Conservation (phyloP, 768 basidiomycete genomes). For the Termitomyces sp. region DNA sequence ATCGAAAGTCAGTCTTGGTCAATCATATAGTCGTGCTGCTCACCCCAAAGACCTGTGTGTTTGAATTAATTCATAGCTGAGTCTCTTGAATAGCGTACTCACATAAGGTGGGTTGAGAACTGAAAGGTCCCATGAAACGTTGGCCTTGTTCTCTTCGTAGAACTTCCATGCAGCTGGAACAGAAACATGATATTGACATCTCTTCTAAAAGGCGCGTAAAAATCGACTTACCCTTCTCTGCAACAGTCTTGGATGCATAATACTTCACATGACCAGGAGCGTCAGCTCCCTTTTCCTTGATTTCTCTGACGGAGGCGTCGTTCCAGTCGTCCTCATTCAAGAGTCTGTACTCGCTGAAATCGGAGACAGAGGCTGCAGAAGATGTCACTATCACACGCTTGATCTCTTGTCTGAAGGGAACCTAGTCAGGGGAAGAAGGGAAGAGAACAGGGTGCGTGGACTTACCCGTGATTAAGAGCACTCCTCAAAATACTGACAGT, state of each 20-base stretch:
- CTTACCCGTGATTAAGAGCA: slow-evolving; percentile 49
- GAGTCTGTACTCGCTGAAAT: slow-evolving; percentile 18
- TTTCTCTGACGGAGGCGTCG: slow-evolving; percentile 39
- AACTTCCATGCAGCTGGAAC: slow-evolving; percentile 38
- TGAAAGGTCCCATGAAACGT: slow-evolving; percentile 47
- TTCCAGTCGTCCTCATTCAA: slow-evolving; percentile 62
- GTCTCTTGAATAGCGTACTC: neutral
- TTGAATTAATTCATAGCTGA: neutral
- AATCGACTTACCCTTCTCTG: slow-evolving; percentile 42
- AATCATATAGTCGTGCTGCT: neutral
- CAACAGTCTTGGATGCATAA: slow-evolving; percentile 52
- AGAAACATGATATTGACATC: neutral
- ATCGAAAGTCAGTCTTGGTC: neutral
- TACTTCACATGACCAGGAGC: slow-evolving; percentile 22
- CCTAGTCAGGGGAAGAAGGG: neutral
- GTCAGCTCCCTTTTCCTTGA: slow-evolving; percentile 45
- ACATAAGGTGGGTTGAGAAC: slow-evolving; percentile 52
- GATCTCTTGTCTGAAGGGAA: slow-evolving; percentile 20
- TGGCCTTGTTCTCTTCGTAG: slow-evolving; percentile 28
- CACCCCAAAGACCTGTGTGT: slow-evolving; percentile 27
- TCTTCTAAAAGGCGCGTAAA: neutral
- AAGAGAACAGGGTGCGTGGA: neutral
- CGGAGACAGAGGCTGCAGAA: slow-evolving; percentile 47
- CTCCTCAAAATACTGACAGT: slow-evolving; percentile 62
- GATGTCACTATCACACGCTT: slow-evolving; percentile 64